Evolutionary conservation across 768 basidiomycete genomes (phyloP).

Genomic region (Trametes villosa): DNA sequence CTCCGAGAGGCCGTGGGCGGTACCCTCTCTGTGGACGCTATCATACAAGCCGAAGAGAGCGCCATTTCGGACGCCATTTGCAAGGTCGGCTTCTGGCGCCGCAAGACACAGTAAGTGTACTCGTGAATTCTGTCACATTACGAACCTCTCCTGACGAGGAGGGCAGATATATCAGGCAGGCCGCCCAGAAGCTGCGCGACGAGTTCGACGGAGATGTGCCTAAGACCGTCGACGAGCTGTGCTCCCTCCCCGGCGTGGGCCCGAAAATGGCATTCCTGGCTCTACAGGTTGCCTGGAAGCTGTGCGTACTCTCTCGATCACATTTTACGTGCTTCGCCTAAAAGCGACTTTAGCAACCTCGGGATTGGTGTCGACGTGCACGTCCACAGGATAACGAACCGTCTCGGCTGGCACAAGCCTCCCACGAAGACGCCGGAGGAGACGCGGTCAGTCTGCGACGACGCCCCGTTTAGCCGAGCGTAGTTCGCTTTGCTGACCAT

Average conservation of each 20-base stretch:
- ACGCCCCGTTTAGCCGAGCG: background rate
- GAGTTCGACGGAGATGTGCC: slow-evolving; percentile 86
- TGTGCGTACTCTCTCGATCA: slow-evolving; percentile 48
- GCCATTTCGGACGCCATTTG: slow-evolving; percentile 76
- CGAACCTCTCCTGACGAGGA: background rate
- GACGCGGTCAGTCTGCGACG: slow-evolving; percentile 59
- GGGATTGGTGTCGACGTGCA: slow-evolving; percentile 98
- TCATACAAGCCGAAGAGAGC: slow-evolving; percentile 64
- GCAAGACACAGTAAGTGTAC: slow-evolving; percentile 72
- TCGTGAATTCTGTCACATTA: background rate
- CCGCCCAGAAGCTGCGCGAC: slow-evolving; percentile 69
- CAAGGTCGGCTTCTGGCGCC: slow-evolving; percentile 93
- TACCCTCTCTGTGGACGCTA: slow-evolving; percentile 71
- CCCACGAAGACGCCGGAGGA: slow-evolving; percentile 87
- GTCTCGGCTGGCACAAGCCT: slow-evolving; percentile 89
- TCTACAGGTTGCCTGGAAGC: slow-evolving; percentile 82
- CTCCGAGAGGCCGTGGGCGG: slow-evolving; percentile 78
- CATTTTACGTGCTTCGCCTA: background rate
- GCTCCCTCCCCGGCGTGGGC: slow-evolving; percentile 88
- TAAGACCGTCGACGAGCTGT: slow-evolving; percentile 84
- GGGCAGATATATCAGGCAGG: slow-evolving; percentile 71
- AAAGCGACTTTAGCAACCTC: slow-evolving; percentile 67
- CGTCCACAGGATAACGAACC: slow-evolving; percentile 93
- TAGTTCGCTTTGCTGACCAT: background rate
- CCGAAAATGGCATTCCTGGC: slow-evolving; percentile 95